Evolutionary conservation across 805 yeast species (phyloP).

Genomic region (Starmera quercuum): DNA sequence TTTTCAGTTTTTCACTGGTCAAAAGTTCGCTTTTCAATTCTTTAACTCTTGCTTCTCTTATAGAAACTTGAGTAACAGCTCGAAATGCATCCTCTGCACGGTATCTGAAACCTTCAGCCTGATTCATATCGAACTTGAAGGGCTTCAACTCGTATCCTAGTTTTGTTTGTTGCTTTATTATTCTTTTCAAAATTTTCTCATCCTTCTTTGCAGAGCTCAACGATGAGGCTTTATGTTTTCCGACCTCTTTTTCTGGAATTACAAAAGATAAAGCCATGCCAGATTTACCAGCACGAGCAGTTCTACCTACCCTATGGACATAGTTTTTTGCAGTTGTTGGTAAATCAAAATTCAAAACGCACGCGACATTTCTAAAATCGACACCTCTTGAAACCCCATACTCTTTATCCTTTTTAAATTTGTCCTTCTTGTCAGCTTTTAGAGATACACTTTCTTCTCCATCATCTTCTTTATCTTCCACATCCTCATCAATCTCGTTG

Average conservation of each 20-base stretch:
- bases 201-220: constrained; percentile 68
- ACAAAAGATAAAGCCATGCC: constrained; percentile 95
- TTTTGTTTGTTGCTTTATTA: constrained; percentile 68
- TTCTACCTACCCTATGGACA: constrained; percentile 91
- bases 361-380: constrained; percentile 92
- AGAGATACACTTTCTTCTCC: constrained; percentile 8
- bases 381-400: constrained; percentile 96
- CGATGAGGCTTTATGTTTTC: constrained; percentile 79
- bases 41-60: constrained; percentile 87
- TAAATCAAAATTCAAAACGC: constrained; percentile 91
- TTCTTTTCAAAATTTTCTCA: constrained; percentile 75
- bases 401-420: constrained; percentile 52
- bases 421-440: constrained; percentile 11
- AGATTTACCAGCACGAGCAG: constrained; percentile 94
- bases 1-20: constrained; percentile 80
- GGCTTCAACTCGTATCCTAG: constrained; percentile 74
- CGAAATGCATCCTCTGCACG: constrained; percentile 96
- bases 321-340: constrained; percentile 87
- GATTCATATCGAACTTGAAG: constrained; percentile 83
- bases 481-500: constrained; percentile 41
- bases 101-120: constrained; percentile 92
- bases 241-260: constrained; percentile 74
- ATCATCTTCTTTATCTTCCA: constrained; percentile 19
- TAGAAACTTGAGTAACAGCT: constrained; percentile 82
- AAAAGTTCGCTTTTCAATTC: constrained; percentile 84